phyloP scores from a whole-genome alignment of 1,284 basidiomycete species.

The Naganishia sp. region DNA sequence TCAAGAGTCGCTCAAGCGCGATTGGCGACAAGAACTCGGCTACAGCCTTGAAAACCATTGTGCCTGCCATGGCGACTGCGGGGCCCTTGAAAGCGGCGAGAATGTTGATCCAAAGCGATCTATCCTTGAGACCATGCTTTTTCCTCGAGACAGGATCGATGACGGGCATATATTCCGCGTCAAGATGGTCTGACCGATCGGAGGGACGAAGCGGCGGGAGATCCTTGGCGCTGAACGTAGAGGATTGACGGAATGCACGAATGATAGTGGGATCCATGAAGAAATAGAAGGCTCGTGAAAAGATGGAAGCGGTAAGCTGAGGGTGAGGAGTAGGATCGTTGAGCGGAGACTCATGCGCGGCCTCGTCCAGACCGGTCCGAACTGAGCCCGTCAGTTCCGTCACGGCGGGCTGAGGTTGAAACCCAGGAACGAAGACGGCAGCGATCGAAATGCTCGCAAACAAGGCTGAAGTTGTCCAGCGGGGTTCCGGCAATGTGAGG shows the following conservation, averaged over 20 bases:
- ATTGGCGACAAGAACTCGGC: conserved; percentile 57
- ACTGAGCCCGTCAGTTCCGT: background rate
- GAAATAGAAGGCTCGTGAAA: conserved; percentile 62
- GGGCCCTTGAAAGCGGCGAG: conserved; percentile 41
- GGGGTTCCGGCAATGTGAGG: conserved; percentile 45
- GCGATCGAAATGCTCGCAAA: conserved; percentile 54
- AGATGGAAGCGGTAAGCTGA: conserved; percentile 66
- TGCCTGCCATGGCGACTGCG: conserved; percentile 40
- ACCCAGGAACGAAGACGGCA: conserved; percentile 57
- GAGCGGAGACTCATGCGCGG: conserved; percentile 54
- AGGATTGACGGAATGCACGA: conserved; percentile 46
- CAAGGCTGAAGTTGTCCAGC: conserved; percentile 53
- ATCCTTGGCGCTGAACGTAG: conserved; percentile 49
- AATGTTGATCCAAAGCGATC: conserved; percentile 44
- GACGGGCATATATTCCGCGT: conserved; percentile 46
- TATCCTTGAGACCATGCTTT: conserved; percentile 40
- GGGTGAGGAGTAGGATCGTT: conserved; percentile 59
- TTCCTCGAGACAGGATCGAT: conserved; percentile 50
- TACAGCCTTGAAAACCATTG: conserved; percentile 44
- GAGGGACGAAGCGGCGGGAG: conserved; percentile 64
- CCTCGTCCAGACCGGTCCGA: conserved; percentile 12
- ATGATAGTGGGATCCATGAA: conserved; percentile 63
- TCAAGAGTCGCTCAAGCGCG: conserved; percentile 58
- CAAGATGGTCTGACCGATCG: conserved; percentile 57
- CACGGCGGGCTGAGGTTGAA: conserved; percentile 52